Evolutionary conservation across 192 early-diverging fungal species (phyloP), one percentile per base, ranked within the genome.

Genomic region (Coemansia furcata): DNA sequence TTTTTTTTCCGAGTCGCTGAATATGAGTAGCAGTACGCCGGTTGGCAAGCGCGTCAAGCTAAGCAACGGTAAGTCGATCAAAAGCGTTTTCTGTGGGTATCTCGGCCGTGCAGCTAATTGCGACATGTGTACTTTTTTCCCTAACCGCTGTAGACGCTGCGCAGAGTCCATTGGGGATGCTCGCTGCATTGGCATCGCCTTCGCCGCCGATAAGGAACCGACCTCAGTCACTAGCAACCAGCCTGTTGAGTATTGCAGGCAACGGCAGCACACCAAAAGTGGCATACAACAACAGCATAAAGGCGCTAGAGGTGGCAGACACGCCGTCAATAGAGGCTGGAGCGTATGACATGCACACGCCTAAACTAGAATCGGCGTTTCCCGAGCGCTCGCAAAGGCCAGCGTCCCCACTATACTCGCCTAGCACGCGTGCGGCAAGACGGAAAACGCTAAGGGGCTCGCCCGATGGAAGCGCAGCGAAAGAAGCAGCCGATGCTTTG

Each of bases 101-200:
- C 23, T 26, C 3, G 2, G 4, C 30, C 3, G 19, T 17, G 3
- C 42, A 14, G 3, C 37, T 38, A 40, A 39, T 21, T 60, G 36
- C 39, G 42, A 44, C 36, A 10, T 43, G 23, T 21, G 26, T 39
- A 21, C n/a, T 37, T 36, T 36, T 36, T 57, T 2, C 33, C 57
- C 14, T 40, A 26, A 38, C 7, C 26, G 23, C 3, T 62, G 60
- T 82, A 77, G 72, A 65, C 44, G 50, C 62, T 14, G 26, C 62
- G 10, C 50, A 72, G 38, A 72, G 72, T 23, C 69, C 75, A 8
- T 59, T 83, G 14, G 75, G 80, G 5, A 74, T 83, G 26, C 80
- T 83, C 8, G 80, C 80, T 9, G 63, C 75, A 3, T 43, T 83
- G 52, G 80, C 80, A 15, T 77, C 74, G 54, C 80, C 80, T 10